phyloP scores from a whole-genome alignment of 1,284 basidiomycete genomes.

The Marasmius fiardii region DNA sequence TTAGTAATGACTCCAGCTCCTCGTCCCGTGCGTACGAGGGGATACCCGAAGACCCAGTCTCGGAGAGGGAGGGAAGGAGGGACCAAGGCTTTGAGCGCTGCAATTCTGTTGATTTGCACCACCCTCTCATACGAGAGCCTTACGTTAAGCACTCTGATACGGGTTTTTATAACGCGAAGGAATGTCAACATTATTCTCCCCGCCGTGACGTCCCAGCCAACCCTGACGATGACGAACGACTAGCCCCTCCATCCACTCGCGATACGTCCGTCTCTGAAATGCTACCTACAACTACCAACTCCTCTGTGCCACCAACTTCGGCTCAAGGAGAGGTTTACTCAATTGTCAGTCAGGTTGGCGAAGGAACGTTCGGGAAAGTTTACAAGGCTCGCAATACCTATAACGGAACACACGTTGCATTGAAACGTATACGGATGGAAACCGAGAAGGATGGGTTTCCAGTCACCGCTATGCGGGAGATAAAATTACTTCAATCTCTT shows the following conservation, averaged over 20 bases:
- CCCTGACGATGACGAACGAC: neutral
- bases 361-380: conserved; percentile 99
- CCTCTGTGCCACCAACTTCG: conserved; percentile 18
- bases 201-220: neutral
- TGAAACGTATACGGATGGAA: conserved; percentile 99
- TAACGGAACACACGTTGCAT: conserved; percentile 77
- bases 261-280: neutral
- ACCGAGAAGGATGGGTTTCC: conserved; percentile 97
- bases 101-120: neutral
- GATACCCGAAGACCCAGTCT: neutral
- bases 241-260: neutral
- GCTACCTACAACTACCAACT: neutral
- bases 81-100: neutral
- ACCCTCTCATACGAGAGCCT: neutral
- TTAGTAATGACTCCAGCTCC: conserved; percentile 3
- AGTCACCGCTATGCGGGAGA: conserved; percentile 98
- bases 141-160: neutral
- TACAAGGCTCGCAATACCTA: conserved; percentile 92
- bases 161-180: neutral
- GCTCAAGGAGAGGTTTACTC: conserved; percentile 70
- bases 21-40: neutral
- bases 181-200: neutral
- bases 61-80: neutral
- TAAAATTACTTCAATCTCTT: conserved; percentile 93
- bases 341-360: conserved; percentile 92